Conservation (phyloP, 768 basidiomycete species). For the Collybia mongolica region DNA sequence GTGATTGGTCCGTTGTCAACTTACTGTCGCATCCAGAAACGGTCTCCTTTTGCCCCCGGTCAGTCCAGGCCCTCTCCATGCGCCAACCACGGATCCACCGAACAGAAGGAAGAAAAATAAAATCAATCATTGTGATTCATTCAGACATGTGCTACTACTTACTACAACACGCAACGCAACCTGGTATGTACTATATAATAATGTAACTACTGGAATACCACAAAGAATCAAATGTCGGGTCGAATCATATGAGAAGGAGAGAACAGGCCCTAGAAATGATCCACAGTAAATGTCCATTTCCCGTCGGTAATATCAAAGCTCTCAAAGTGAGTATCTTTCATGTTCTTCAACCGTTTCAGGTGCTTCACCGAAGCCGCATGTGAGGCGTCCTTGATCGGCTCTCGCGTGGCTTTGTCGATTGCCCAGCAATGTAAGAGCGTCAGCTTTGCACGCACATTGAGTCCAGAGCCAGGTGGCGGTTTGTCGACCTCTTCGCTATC, state of each 20-base stretch:
- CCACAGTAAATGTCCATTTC: slow-evolving; percentile 91
- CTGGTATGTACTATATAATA: neutral
- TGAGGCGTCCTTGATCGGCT: slow-evolving; percentile 81
- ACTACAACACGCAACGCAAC: slow-evolving; percentile 1
- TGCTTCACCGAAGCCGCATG: slow-evolving; percentile 71
- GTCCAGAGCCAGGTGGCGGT: slow-evolving; percentile 77
- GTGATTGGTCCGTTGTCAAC: neutral
- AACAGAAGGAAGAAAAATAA: too few species aligned
- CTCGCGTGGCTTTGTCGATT: slow-evolving; percentile 85
- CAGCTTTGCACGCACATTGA: slow-evolving; percentile 86
- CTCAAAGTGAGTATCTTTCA: slow-evolving; percentile 86
- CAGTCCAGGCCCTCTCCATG: too few species aligned
- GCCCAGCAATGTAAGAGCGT: slow-evolving; percentile 82
- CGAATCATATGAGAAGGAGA: slow-evolving; percentile 1
- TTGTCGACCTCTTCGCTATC: slow-evolving; percentile 86
- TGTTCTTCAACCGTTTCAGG: slow-evolving; percentile 76
- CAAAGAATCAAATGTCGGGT: neutral
- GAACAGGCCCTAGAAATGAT: slow-evolving; percentile 66
- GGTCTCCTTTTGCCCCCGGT: neutral
- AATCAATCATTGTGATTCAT: neutral
- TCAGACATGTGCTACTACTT: neutral
- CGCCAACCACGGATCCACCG: too few species aligned
- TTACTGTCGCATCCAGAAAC: neutral
- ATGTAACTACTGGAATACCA: slow-evolving; percentile 13
- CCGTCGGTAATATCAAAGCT: slow-evolving; percentile 78